These are phyloP conservation scores for Eucalyptus pauciflora DNA, from an alignment of 345 rosid species.

Conservation along the genomic window DNA sequence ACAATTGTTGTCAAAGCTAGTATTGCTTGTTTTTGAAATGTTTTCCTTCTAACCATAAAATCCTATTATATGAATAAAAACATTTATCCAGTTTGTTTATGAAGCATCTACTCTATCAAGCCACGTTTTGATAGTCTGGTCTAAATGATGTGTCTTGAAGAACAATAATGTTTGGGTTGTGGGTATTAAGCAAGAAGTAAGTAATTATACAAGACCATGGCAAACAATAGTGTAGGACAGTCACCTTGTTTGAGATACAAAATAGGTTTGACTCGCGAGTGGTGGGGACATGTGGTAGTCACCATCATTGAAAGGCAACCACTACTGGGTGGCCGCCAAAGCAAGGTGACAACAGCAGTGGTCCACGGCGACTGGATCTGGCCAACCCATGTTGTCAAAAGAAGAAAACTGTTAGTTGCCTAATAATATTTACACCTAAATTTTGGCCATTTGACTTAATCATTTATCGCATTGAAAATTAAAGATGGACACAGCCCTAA, in stretches of 20 bases:
- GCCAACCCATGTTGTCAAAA: not conserved
- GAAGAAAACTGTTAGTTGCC: no score
- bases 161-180: not conserved
- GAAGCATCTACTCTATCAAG: not conserved
- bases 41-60: no score
- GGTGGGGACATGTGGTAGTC: not conserved
- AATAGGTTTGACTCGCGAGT: not conserved
- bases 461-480: not conserved
- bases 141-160: not conserved
- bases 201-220: not conserved
- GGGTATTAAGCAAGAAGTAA: not conserved
- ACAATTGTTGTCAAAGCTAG: no score
- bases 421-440: no score
- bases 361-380: no score
- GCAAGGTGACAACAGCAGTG: no score
- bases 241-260: not conserved
- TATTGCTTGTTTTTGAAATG: no score
- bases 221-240: not conserved
- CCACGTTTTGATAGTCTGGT: not conserved
- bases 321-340: no score
- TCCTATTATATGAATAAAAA: not conserved
- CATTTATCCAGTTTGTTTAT: not conserved
- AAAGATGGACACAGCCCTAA: rapidly evolving
- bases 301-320: no score
- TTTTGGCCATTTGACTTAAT: no score